phyloP scores from a whole-genome alignment of 106 monocot species.

The Iris macrosiphon region DNA sequence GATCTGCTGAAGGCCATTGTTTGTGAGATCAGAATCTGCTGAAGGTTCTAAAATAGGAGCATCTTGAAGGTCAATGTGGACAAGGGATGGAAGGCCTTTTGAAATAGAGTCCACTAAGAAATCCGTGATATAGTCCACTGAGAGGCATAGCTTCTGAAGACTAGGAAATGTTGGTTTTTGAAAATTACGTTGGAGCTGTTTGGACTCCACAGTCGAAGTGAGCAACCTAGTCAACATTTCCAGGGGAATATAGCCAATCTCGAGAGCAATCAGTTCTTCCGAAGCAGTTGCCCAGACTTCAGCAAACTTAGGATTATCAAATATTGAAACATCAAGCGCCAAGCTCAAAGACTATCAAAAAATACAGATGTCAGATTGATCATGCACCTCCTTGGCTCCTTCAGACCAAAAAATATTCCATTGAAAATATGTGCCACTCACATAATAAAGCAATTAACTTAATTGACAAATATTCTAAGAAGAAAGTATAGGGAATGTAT shows the following conservation, averaged over 20 bases:
- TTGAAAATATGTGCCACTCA: no score
- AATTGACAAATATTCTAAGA: no score
- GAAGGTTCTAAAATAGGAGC: slow-evolving; percentile 66
- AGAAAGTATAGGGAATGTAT: no score
- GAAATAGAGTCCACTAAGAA: slow-evolving; percentile 55
- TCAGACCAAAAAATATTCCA: no score
- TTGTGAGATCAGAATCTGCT: slow-evolving; percentile 59
- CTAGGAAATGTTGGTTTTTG: slow-evolving; percentile 42
- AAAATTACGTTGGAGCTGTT: not conserved
- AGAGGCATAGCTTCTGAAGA: slow-evolving; percentile 75
- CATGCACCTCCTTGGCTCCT: no score
- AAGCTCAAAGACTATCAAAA: slow-evolving; percentile 62
- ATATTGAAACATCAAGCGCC: slow-evolving; percentile 63
- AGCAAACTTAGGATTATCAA: slow-evolving; percentile 57
- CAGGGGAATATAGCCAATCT: slow-evolving; percentile 77
- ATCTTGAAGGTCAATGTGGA: slow-evolving; percentile 89
- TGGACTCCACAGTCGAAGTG: slow-evolving; percentile 13
- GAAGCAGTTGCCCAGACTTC: slow-evolving; percentile 62
- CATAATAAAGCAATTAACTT: no score
- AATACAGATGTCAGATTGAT: not conserved
- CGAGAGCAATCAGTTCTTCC: slow-evolving; percentile 45
- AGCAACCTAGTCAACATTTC: slow-evolving; percentile 57
- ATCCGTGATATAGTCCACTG: slow-evolving; percentile 83
- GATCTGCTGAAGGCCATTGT: slow-evolving; percentile 73
- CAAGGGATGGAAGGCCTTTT: slow-evolving; percentile 45